Evolutionary conservation across 2,329 filamentous ascomycete genomes (phyloP).

Genomic region (Ceratocystis papillata): DNA sequence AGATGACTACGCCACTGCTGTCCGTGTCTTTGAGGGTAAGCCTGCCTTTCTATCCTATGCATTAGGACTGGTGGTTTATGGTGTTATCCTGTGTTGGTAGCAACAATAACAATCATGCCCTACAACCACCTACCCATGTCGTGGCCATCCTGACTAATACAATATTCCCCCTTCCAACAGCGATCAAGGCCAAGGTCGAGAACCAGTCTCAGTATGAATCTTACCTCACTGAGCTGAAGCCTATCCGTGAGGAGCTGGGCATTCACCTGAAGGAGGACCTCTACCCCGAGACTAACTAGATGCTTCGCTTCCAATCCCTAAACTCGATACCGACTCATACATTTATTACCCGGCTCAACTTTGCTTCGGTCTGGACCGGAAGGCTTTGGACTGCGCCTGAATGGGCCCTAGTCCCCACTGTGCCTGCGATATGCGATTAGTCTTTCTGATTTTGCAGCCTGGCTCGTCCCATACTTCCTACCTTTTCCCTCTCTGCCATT

Average conservation of each 20-base stretch:
- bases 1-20: slow-evolving; percentile 96
- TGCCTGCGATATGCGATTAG: slow-evolving; percentile 14
- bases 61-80: background rate
- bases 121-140: background rate
- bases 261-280: slow-evolving; percentile 84
- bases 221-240: slow-evolving; percentile 88
- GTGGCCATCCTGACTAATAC: background rate
- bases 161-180: slow-evolving; percentile 37
- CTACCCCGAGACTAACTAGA: slow-evolving; percentile 58
- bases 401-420: background rate
- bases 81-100: background rate
- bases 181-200: slow-evolving; percentile 98
- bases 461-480: slow-evolving; percentile 6
- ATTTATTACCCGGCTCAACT: slow-evolving; percentile 2
- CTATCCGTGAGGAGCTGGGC: slow-evolving; percentile 85
- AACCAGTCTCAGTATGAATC: slow-evolving; percentile 95
- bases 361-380: slow-evolving; percentile 14
- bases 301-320: slow-evolving; percentile 2
- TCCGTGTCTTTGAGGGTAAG: slow-evolving; percentile 96
- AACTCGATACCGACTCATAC: slow-evolving; percentile 11
- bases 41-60: slow-evolving; percentile 4
- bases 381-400: slow-evolving; percentile 12
- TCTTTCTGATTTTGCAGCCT: slow-evolving; percentile 17
- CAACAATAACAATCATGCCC: background rate
- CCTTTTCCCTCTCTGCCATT: background rate